Percentiles rank a stretch among this genome's conserved stretches.
Conservation (phyloP, 2,329 filamentous ascomycete genomes). For the Colletotrichum shisoi region DNA sequence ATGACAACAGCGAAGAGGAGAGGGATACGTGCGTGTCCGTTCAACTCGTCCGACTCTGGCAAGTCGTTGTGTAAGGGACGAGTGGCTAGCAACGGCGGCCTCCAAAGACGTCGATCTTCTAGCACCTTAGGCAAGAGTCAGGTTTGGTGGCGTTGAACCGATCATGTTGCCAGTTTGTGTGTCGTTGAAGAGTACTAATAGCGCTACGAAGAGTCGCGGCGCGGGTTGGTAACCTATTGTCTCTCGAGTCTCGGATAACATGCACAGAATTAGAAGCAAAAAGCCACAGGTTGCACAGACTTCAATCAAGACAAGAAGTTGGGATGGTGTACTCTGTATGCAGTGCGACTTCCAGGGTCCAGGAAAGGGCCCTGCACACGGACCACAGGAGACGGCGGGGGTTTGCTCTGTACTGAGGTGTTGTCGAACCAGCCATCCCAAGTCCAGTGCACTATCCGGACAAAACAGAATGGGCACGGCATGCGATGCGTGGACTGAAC, state of each 20-base stretch:
- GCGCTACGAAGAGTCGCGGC: neutral
- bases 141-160: neutral
- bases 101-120: neutral
- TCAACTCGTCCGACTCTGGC: no score
- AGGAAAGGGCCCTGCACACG: constrained; percentile 2
- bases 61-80: neutral
- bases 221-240: neutral
- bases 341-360: constrained; percentile 8
- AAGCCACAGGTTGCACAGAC: constrained; percentile 7
- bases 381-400: neutral
- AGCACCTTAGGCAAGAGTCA: neutral
- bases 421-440: neutral
- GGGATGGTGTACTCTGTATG: neutral
- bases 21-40: no score
- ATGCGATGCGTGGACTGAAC: neutral
- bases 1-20: neutral
- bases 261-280: no score
- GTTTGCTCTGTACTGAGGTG: neutral
- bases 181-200: neutral
- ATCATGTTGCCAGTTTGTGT: neutral
- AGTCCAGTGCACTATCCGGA: constrained; percentile 4
- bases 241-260: neutral
- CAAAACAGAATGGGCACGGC: neutral
- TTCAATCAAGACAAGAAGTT: no score
- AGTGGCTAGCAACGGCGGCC: neutral